phyloP scores from a whole-genome alignment of 2,329 filamentous ascomycete species.

The Tolypocladium cylindrosporum region DNA sequence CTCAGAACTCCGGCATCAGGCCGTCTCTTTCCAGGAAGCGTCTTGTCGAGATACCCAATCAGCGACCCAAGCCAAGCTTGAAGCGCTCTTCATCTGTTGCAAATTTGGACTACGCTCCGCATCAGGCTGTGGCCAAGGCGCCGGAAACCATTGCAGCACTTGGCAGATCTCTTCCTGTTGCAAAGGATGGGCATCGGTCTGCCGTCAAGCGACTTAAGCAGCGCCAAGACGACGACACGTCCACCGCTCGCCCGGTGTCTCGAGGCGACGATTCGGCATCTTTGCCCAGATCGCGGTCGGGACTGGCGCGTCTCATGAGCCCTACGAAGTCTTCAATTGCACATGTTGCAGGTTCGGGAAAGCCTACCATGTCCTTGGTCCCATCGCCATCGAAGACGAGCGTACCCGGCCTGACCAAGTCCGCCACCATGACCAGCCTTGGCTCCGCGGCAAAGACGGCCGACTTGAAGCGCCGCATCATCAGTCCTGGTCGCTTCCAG shows the following conservation, averaged over 20 bases:
- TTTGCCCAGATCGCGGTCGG: conserved; percentile 34
- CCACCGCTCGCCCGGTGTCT: conserved; percentile 51
- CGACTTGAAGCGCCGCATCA: conserved; percentile 24
- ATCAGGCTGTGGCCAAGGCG: conserved; percentile 15
- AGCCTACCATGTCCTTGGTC: conserved; percentile 19
- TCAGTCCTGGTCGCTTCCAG: conserved; percentile 42
- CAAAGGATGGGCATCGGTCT: conserved; percentile 4
- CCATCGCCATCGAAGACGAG: conserved; percentile 39
- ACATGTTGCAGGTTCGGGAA: conserved; percentile 25
- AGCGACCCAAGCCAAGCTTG: conserved; percentile 21
- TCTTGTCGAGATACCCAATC: conserved; percentile 47
- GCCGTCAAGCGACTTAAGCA: conserved; percentile 64
- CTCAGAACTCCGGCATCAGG: conserved; percentile 36
- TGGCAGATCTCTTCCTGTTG: conserved; percentile 7
- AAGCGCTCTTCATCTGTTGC: conserved; percentile 23
- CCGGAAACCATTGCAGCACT: conserved; percentile 9
- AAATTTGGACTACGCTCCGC: conserved; percentile 17
- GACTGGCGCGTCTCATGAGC: conserved; percentile 54
- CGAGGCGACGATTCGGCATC: conserved; percentile 24
- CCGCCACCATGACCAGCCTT: conserved; percentile 23
- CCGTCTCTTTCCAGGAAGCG: conserved; percentile 48
- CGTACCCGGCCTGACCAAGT: conserved; percentile 34
- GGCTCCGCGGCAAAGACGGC: conserved; percentile 18
- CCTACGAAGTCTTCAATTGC: conserved; percentile 69
- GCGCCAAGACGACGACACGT: conserved; percentile 57